Base-by-base conservation (phyloP, 2,329 filamentous ascomycete genomes). In the Gliomastix tumulicola region DNA sequence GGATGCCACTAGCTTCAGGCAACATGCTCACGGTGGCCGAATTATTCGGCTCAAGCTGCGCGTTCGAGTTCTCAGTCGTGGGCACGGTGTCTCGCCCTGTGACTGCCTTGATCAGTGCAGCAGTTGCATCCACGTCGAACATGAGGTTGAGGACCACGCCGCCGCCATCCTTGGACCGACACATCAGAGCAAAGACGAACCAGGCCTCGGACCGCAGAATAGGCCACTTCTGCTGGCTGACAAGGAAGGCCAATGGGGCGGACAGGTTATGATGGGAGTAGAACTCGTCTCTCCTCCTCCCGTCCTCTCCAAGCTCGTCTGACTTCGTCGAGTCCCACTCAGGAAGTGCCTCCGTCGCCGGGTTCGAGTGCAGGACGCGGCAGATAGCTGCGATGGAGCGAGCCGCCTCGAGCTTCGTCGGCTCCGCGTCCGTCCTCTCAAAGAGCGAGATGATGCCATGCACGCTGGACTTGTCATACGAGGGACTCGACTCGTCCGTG, bases 171-270 rank as follows among this genome's bases (percentile, higher is more conserved):
- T 49, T 38, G 3, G 68, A 66, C 20, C 74, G 65, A 28, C 68
- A 67, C 66, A 81, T 74, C 22, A 82, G 64, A 3, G 78, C 78
- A 35, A 79, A 65, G 6, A 78, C 68, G 43, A 82, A 81, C 68
- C 76, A 75, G 4, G 70, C 66, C 49, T 82, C 78, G 27, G 74
- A 77, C 15, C 73, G 65, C 3, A 82, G 59, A 3, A 70, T 62
- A 0, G 75, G 72, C 65, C 76, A 82, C 44, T 75, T 78, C 4
- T 54, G 57, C 48, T 82, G 77, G 3, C 62, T 67, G 18, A 78
- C 59, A 19, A 82, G 64, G 45, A 69, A 74, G 2, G 63, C 49
- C 7, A 82, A 59, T 0, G 66, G 57, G 7, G 56, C 49, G 12
- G 54, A 47, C 11, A 77, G 50, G 16, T 58, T 42, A 48, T 77